Evolutionary conservation across 2,329 filamentous ascomycete species (phyloP).

Genomic region (Monosporascus sp.): DNA sequence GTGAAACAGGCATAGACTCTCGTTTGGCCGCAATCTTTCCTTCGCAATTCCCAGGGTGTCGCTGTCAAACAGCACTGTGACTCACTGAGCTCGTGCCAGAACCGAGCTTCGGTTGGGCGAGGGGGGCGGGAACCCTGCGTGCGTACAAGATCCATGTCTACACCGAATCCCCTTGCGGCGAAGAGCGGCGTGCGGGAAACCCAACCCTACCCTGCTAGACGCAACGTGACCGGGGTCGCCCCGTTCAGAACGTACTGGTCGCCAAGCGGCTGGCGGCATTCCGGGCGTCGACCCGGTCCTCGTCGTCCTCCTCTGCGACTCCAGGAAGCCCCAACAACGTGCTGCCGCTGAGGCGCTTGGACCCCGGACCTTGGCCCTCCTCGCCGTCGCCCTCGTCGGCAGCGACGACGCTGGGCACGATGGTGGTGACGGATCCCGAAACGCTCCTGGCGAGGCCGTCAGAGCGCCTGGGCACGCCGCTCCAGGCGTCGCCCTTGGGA

Average conservation of each 20-base stretch:
- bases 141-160: too few relatives aligned
- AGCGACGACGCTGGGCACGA: conserved; percentile 28
- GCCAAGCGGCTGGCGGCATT: conserved; percentile 93
- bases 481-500: conserved; percentile 97
- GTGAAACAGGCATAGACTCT: too few relatives aligned
- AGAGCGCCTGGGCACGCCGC: conserved; percentile 77
- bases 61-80: too few relatives aligned
- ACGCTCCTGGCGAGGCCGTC: conserved; percentile 75
- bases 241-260: conserved; percentile 81
- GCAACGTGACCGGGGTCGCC: too few relatives aligned
- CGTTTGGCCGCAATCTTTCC: too few relatives aligned
- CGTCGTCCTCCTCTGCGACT: conserved; percentile 75
- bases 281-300: conserved; percentile 88
- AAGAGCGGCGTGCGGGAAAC: too few relatives aligned
- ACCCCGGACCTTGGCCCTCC: conserved; percentile 33
- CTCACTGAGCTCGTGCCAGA: too few relatives aligned
- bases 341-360: conserved; percentile 31
- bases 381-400: conserved; percentile 57
- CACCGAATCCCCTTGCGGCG: too few relatives aligned
- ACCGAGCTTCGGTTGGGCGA: too few relatives aligned
- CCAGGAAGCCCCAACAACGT: conserved; percentile 47
- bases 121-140: too few relatives aligned
- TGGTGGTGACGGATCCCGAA: conserved; percentile 65
- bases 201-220: too few relatives aligned
- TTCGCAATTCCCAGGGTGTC: too few relatives aligned